A percentile compares a stretch with the other conserved stretches of the same genome.
phyloP scores from a whole-genome alignment of 805 yeast species.

The Saitoella complicata region DNA sequence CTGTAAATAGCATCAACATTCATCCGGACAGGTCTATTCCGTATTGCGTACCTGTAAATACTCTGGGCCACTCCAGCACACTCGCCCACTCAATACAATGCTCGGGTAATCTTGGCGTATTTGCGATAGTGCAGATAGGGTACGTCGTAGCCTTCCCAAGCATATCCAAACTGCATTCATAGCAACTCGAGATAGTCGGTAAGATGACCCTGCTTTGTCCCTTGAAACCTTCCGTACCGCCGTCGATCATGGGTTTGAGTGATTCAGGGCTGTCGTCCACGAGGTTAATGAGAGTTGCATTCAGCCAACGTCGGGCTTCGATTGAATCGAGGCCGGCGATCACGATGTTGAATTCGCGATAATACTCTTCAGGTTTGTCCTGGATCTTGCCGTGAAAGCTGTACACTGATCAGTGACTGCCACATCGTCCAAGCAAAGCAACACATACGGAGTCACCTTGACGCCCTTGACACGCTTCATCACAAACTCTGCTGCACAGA shows the following conservation, averaged over 20 bases:
- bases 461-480: constrained; percentile 27
- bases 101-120: constrained; percentile 85
- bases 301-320: constrained; percentile 84
- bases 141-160: constrained; percentile 42
- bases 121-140: constrained; percentile 88
- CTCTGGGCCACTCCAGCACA: constrained; percentile 53
- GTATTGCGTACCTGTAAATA: constrained; percentile 20
- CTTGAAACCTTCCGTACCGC: constrained; percentile 81
- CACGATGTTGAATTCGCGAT: constrained; percentile 50
- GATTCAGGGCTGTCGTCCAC: constrained; percentile 38
- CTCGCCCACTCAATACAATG: constrained; percentile 89
- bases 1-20: constrained; percentile 6
- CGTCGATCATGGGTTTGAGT: constrained; percentile 64
- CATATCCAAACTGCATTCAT: constrained; percentile 76
- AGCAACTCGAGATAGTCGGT: constrained; percentile 77
- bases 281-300: constrained; percentile 45
- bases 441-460: constrained; percentile 11
- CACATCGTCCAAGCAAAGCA: constrained; percentile 18
- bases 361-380: constrained; percentile 44
- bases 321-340: constrained; percentile 82
- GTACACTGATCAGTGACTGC: constrained; percentile 21
- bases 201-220: constrained; percentile 81
- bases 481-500: constrained; percentile 45
- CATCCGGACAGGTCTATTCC: neutral
- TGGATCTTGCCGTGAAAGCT: constrained; percentile 43